Conservation (phyloP, 768 basidiomycete species). For the Pulveroboletus frians region DNA sequence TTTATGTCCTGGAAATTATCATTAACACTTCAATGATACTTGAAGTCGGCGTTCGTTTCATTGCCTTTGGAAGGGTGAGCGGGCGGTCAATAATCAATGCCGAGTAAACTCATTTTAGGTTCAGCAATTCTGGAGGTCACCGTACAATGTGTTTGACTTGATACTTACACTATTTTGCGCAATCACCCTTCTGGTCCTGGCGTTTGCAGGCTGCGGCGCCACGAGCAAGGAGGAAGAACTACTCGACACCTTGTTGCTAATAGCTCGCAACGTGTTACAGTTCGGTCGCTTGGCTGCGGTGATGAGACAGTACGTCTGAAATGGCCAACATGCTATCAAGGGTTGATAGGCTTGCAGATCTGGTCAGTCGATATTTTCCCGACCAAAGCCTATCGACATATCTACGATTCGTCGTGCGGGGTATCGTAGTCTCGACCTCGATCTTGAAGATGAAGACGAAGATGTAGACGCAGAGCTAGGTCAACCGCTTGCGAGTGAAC, state of each 20-base stretch:
- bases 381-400: constrained; percentile 83
- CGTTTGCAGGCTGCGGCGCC: constrained; percentile 78
- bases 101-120: constrained; percentile 1
- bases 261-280: constrained; percentile 89
- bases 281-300: constrained; percentile 90
- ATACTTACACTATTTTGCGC: constrained; percentile 86
- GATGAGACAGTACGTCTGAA: constrained; percentile 75
- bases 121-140: constrained; percentile 96
- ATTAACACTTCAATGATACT: constrained; percentile 89
- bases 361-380: constrained; percentile 83
- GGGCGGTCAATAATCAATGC: background rate
- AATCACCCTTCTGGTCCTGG: constrained; percentile 81
- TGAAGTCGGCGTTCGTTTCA: constrained; percentile 86
- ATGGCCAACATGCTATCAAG: background rate
- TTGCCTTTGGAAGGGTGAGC: constrained; percentile 88
- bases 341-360: constrained; percentile 45
- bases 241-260: constrained; percentile 85
- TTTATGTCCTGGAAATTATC: constrained; percentile 86
- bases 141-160: constrained; percentile 86
- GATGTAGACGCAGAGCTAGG: constrained; percentile 48
- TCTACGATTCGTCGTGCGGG: constrained; percentile 63
- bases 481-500: constrained; percentile 53
- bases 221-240: constrained; percentile 91
- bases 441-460: constrained; percentile 60
- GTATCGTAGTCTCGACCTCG: constrained; percentile 60